Base-by-base conservation (phyloP, 1,139 yeast genomes). In the Kodamaea anthophila region DNA sequence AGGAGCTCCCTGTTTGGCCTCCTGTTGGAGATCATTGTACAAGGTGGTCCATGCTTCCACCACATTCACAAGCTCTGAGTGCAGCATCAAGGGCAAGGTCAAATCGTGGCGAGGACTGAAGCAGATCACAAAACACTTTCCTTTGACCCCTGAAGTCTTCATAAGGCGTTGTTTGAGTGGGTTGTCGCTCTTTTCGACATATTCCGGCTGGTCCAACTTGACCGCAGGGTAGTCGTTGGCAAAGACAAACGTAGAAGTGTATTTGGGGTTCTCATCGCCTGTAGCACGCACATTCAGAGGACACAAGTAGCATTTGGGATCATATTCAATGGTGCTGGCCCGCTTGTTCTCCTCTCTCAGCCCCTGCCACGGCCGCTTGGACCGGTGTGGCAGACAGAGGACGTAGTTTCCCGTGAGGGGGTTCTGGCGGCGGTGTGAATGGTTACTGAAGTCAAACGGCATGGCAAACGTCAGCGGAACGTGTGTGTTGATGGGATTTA, bases 281-380 rank as follows among this genome's bases (percentile, higher is more conserved):
- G 76, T 70, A 21, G 84, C 82, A 26, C 91, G 65, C 9, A 61
- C 56, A 49, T 81, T 81, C 5, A 86, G 78, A 1, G 91, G 88
- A 50, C 91, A 81, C 40, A 81, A 60, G 55, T 76, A 81, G 52
- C 91, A 81, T 39, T 70, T 70, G 16, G 73, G 71, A 45, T 81
- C 91, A 46, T 73, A 78, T 24, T 49, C 58, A 1, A 83, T 80
- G 37, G 70, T 58, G 22, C 53, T 45, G 13, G 59, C 63, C 31
- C 55, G 62, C 32, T 54, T 53, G 15, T 67, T 55, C 27, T 62
- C 65, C 49, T 81, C 88, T 40, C 75, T 66, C 40, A 79, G 84
- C 28, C 88, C 88, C 51, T 77, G 83, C 91, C 88, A 81, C 13
- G 87, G 88, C 42, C 91, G 68, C 51, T 79, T 78, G 20, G 87